Evolutionary conservation across 2,329 filamentous ascomycete species (phyloP), one percentile per base, ranked within the genome.

Genomic region (Neofusicoccum sp.): DNA sequence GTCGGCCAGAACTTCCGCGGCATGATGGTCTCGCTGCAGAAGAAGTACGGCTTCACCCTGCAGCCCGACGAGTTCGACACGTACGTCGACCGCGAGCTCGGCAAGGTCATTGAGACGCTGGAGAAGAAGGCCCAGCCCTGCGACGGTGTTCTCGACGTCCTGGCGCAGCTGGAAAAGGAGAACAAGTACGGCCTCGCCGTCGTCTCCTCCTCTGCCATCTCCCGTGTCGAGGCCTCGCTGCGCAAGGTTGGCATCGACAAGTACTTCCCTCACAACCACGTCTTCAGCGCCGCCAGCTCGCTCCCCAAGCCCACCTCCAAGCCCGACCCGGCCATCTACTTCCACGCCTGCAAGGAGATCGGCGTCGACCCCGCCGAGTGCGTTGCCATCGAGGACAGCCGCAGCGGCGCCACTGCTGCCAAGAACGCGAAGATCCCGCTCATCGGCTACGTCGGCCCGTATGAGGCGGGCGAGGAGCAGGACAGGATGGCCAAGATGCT

Each of bases 1-100:
- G 92, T 97, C 70, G 93, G 93, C 71, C 90, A 95, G 77, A 96
- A 96, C 85, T 97, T 96, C 85, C 91, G 92, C 69, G 91, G 92
- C 78, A 96, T 96, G 91, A 88, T 96, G 79, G 78, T 82, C 64
- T 87, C 86, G 65, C 86, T 97, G 65, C 88, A 93, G 78, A 80
- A 87, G 76, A 89, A 90, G 77, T 88, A 91, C 83, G 82, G 84
- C 77, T 94, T 96, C 78, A 79, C 83, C 60, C 85, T 97, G 78
- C 70, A 78, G 31, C 76, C 83, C 22, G 87, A 86, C 2, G 90
- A 96, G 73, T 78, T 93, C 64, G 88, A 95, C 70, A 76, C 74
- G 44, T 96, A 92, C 75, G 91, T 96, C 66, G 83, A 81, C 70
- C 83, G 83, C 70, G 93, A 97, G 79, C 90, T 96, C 74, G 90